phyloP scores from a whole-genome alignment of 1,284 basidiomycete species.

The Pholiota adiposa region DNA sequence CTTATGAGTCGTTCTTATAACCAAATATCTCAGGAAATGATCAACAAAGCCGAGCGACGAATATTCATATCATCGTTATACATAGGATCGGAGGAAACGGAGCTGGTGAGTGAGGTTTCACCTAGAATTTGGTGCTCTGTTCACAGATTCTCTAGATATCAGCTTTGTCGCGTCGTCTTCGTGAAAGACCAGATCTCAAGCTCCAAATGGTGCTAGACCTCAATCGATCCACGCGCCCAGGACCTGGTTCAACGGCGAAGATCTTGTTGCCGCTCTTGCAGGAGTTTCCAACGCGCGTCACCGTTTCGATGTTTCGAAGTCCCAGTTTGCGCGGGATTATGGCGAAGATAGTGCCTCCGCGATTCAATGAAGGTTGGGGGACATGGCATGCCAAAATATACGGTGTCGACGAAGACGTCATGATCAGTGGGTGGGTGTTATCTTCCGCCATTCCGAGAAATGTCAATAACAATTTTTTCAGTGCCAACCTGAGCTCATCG shows the following conservation, averaged over 20 bases:
- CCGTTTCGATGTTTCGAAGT: conserved; percentile 83
- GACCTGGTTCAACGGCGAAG: conserved; percentile 74
- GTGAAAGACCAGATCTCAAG: conserved; percentile 62
- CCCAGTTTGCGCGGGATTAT: conserved; percentile 81
- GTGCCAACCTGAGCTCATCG: conserved; percentile 93
- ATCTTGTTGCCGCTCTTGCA: conserved; percentile 75
- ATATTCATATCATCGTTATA: conserved; percentile 90
- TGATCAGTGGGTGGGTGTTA: conserved; percentile 85
- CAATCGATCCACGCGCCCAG: conserved; percentile 90
- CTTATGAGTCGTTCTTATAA: not conserved
- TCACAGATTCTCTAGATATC: conserved; percentile 58
- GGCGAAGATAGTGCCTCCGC: conserved; percentile 81
- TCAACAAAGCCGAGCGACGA: conserved; percentile 70
- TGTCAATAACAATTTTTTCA: conserved; percentile 34
- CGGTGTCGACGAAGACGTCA: conserved; percentile 88
- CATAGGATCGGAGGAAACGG: conserved; percentile 71
- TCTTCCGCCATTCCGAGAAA: conserved; percentile 1
- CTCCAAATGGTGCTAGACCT: conserved; percentile 86
- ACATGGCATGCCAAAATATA: conserved; percentile 99
- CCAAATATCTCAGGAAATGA: conserved; percentile 60
- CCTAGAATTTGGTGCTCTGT: conserved; percentile 4
- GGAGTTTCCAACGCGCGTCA: conserved; percentile 76
- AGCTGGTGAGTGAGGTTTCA: conserved; percentile 57
- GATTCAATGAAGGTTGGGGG: conserved; percentile 98
- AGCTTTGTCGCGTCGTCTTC: conserved; percentile 64